Base-by-base conservation (phyloP, 1,284 basidiomycete genomes). In the Termitomyces sp. region DNA sequence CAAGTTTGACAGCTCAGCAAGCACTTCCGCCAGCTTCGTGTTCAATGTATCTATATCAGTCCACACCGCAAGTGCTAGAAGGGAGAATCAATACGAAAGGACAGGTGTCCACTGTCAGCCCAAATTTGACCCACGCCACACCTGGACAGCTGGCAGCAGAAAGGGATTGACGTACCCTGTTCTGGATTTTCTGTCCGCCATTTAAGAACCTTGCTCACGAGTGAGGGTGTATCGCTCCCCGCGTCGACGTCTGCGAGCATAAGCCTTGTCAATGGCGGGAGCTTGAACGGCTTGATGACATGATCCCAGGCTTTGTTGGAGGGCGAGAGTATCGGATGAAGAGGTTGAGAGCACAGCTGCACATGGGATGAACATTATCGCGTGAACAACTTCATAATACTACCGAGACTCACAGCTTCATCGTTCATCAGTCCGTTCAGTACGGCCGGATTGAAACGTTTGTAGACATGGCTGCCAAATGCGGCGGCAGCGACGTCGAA, bases 401-500 rank as follows among this genome's bases (percentile, higher is more conserved):
- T 46, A 6, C 21, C 21, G 44, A 28, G 16, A 53, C 59, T 54
- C 42, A 82, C 82, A 50, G 68, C 65, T 49, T 77, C 73, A 52
- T 75, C 78, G 39, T 71, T 70, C 90, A 95, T 90, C 57, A 93
- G 67, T 39, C 75, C 75, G 62, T 83, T 75, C 50, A 90, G 68
- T 35, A 91, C 79, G 19, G 71, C 66, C 1, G 93, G 90, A 57
- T 88, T 83, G 69, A 99, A 99, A 43, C 96, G 82, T 37, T 83
- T 88, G 70, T 98, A 99, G 3, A 94, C 66, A 61, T 99, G 96
- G 64, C 92, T 95, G 7, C 97, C 97, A 72, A 91, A 99, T 3
- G 94, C 88, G 0, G 96, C 95, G 0, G 93, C 84, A 19, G 93
- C 87, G 44, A 99, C 91, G 66, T 99, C 97, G 70, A 99, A 99